phyloP scores from a whole-genome alignment of 345 rosid genomes.

The Populus ilicifolia region DNA sequence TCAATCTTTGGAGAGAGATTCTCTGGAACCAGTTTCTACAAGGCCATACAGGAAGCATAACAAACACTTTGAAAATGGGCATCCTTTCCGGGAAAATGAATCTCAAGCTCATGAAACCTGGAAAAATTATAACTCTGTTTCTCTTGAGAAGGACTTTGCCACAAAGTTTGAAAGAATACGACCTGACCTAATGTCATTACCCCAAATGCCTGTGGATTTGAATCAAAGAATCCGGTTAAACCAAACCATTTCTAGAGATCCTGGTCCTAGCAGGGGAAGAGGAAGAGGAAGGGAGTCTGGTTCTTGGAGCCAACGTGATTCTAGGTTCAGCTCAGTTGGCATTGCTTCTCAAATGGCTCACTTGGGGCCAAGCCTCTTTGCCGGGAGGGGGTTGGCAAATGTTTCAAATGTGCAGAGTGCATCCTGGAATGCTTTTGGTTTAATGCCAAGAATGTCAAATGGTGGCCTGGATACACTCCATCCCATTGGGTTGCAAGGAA shows the following conservation, averaged over 20 bases:
- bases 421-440: slow-evolving; percentile 78
- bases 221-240: slow-evolving; percentile 61
- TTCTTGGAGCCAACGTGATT: slow-evolving; percentile 69
- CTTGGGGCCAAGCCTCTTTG: slow-evolving; percentile 48
- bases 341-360: slow-evolving; percentile 74
- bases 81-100: slow-evolving; percentile 50
- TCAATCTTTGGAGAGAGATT: slow-evolving; percentile 66
- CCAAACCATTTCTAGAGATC: slow-evolving; percentile 55
- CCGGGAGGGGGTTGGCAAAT: slow-evolving; percentile 70
- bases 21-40: slow-evolving; percentile 49
- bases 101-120: slow-evolving; percentile 47
- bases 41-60: slow-evolving; percentile 64
- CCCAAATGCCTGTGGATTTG: slow-evolving; percentile 49
- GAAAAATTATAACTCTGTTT: slow-evolving; percentile 33
- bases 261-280: slow-evolving; percentile 76
- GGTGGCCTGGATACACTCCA: slow-evolving; percentile 75
- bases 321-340: slow-evolving; percentile 58
- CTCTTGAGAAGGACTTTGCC: slow-evolving; percentile 43
- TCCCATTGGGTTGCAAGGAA: slow-evolving; percentile 67
- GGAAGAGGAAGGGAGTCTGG: slow-evolving; percentile 81
- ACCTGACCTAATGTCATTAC: slow-evolving; percentile 40
- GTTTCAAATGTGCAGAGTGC: slow-evolving; percentile 58
- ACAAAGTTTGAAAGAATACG: slow-evolving; percentile 57
- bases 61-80: slow-evolving; percentile 62
- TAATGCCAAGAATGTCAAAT: slow-evolving; percentile 68